phyloP scores from a whole-genome alignment of 2,329 filamentous ascomycete genomes.

The Ophiocordyceps robertsii region DNA sequence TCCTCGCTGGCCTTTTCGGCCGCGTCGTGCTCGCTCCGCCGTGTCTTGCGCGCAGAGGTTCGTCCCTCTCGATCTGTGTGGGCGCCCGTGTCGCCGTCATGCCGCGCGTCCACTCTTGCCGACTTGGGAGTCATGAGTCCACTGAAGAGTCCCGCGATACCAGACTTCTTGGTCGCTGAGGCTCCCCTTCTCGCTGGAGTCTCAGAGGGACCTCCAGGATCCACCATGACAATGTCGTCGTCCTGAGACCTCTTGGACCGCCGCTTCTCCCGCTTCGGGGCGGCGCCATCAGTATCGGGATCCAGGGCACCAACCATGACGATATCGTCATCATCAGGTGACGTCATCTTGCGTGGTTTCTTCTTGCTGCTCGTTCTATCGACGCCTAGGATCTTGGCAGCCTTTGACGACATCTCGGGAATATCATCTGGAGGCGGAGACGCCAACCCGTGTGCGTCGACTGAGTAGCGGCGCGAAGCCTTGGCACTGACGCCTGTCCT shows the following conservation, averaged over 20 bases:
- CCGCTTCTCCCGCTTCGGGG: constrained; percentile 18
- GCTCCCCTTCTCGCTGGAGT: constrained; percentile 18
- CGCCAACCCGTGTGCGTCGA: constrained; percentile 51
- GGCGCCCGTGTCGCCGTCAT: constrained; percentile 31
- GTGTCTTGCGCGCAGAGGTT: constrained; percentile 47
- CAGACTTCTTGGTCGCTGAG: constrained; percentile 35
- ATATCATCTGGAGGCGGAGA: constrained; percentile 62
- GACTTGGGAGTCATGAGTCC: constrained; percentile 36
- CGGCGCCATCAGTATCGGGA: constrained; percentile 14
- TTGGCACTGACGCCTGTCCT: constrained; percentile 41
- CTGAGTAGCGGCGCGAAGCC: constrained; percentile 56
- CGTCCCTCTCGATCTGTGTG: constrained; percentile 48
- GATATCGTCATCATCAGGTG: constrained; percentile 34
- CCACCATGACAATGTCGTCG: constrained; percentile 26
- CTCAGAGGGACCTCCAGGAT: constrained; percentile 18
- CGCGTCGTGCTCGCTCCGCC: constrained; percentile 36
- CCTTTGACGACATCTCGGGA: constrained; percentile 56
- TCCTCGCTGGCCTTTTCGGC: constrained; percentile 31
- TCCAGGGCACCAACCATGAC: constrained; percentile 31
- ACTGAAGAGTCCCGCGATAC: constrained; percentile 48
- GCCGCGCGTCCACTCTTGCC: constrained; percentile 31
- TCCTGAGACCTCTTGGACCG: constrained; percentile 20
- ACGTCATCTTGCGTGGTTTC: constrained; percentile 28
- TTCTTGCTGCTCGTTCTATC: constrained; percentile 26
- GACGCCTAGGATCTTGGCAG: constrained; percentile 61